Base-by-base conservation (phyloP, 1,284 basidiomycete species). In the Pascua guehoae region DNA sequence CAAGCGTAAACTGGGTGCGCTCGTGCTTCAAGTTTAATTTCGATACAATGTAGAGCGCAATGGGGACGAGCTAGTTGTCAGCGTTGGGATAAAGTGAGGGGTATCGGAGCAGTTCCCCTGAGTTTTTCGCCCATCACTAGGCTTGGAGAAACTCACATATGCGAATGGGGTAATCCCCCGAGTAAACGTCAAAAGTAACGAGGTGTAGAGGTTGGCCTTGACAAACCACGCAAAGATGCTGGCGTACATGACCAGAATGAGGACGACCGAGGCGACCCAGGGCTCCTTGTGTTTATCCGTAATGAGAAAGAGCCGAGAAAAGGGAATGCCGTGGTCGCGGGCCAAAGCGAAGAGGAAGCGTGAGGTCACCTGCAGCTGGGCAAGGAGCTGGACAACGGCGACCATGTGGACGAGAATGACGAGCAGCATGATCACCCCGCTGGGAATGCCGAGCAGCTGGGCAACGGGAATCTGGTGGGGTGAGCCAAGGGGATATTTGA, bases 291-390 rank as follows among this genome's bases (percentile, higher is more conserved):
- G 48, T 11, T 56, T 48, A 57, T 74, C 72, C 7, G 74, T 73
- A 17, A 60, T 53, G 32, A 64, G 62, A 50, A 76, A 67, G 41
- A 60, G 51, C 16, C 69, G 62, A 0, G 73, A 70, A 53, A 74
- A 77, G 0, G 75, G 75, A 52, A 76, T 63, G 17, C 73, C 74
- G 39, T 75, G 72, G 54, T 77, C 75, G 44, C 75, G 65, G 12
- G 73, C 74, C 9, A 74, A 59, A 18, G 75, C 69, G 54, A 74
- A 77, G 36, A 76, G 63, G 67, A 76, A 77, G 49, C 75, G 66
- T 8, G 73, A 72, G 10, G 74, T 72, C 4, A 74, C 70, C 64
- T 75, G 72, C 9, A 76, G 59, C 53, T 73, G 71, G 1, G 74
- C 74, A 40, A 71, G 61, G 24, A 72, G 58, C 60, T 77, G 75